Evolutionary conservation across 2,329 filamentous ascomycete genomes (phyloP).

Genomic region (Arachnomyces sp.): DNA sequence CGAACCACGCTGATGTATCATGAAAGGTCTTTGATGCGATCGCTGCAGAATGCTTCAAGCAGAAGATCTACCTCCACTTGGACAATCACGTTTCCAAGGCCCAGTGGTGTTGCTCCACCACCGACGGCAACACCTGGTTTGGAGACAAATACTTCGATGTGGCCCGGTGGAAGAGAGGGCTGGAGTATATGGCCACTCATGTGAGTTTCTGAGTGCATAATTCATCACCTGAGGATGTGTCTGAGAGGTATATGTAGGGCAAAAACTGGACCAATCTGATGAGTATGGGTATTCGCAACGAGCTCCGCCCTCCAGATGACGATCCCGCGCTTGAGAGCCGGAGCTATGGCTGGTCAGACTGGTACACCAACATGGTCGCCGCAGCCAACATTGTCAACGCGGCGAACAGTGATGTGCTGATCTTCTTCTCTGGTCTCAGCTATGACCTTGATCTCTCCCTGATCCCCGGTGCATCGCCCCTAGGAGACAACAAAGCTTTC

Average conservation of each 20-base stretch:
- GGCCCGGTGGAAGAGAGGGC: constrained; percentile 54
- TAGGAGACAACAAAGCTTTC: constrained; percentile 33
- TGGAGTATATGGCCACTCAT: constrained; percentile 54
- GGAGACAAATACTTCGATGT: constrained; percentile 53
- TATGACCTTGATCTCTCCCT: constrained; percentile 37
- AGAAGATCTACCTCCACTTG: constrained; percentile 52
- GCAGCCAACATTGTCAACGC: constrained; percentile 36
- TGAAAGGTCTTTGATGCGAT: constrained; percentile 57
- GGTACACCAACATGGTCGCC: constrained; percentile 38
- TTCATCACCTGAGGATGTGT: no score
- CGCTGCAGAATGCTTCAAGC: constrained; percentile 49
- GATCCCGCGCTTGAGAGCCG: constrained; percentile 8
- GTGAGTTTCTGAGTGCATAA: constrained; percentile 30
- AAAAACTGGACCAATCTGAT: constrained; percentile 20
- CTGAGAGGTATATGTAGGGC: no score
- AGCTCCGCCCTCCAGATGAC: constrained; percentile 26
- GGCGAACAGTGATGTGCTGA: constrained; percentile 38
- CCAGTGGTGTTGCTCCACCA: constrained; percentile 50
- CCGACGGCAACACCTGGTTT: constrained; percentile 55
- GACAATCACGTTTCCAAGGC: constrained; percentile 56
- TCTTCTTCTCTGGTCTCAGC: constrained; percentile 43
- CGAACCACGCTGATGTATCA: no score
- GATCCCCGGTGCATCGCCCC: constrained; percentile 26
- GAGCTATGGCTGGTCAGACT: constrained; percentile 39
- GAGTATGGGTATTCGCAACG: constrained; percentile 33